Evolutionary conservation across 1,139 yeast genomes (phyloP), one percentile per base, ranked within the genome.

Genomic region (Geotrichum histeridarum): DNA sequence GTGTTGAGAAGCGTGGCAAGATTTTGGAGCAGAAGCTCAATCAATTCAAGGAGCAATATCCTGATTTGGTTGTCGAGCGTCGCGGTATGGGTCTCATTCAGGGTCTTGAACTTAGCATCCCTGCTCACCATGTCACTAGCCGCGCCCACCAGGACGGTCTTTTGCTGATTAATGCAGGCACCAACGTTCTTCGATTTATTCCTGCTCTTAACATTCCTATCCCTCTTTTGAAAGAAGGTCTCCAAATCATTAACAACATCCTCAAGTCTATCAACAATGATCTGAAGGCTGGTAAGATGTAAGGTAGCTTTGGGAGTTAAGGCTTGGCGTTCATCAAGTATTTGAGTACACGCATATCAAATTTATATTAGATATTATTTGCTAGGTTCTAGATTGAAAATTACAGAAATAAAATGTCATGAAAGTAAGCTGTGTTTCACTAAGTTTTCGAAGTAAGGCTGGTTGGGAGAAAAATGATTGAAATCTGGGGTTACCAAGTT

Each of bases 131-230:
- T 18, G 73, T 93, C 41, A 82, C 89, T 33, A 74, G 74, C 38
- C 78, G 77, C 57, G 89, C 95, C 47, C 79, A 94, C 66, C 86
- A 87, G 51, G 73, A 81, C 58, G 98, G 98, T 1, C 74, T 93
- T 58, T 73, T 93, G 59, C 80, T 90, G 32, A 86, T 93, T 56
- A 85, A 95, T 44, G 96, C 97, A 12, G 99, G 98, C 52, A 83
- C 84, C 66, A 90, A 90, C 67, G 93, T 94, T 5, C 73, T 93
- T 51, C 81, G 99, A 71, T 77, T 93, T 58, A 94, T 93, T 22
- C 99, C 99, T 22, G 95, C 99, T 3, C 77, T 93, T 67, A 90
- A 86, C 63, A 89, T 90, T 59, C 85, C 83, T 33, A 81, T 84
- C 54, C 83, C 81, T 31, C 80, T 79, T 45, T 81, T 89, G 50